Evolutionary conservation across 345 rosid genomes (phyloP), one percentile per base, ranked within the genome.

Genomic region (Dipteronia dyeriana): DNA sequence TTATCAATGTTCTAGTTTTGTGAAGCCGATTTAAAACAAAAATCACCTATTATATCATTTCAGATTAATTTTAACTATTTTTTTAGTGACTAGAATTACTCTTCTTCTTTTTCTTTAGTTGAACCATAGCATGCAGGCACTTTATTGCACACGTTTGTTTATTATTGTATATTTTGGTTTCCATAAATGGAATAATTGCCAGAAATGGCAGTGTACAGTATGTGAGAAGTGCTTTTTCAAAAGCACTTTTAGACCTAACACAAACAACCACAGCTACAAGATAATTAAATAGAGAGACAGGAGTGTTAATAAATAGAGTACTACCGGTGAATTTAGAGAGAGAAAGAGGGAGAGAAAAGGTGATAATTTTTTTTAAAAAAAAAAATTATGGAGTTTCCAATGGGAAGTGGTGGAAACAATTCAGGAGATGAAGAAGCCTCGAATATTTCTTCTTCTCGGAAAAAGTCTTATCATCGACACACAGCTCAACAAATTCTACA

Each of bases 401-500:
- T 69, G 66, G 84, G 79, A n/a, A 39, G 59, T 70, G 73, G 69
- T 53, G 87, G 83, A 59, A 59, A 59, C 57, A 72, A 75, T 77
- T 80, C 84, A 25, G 76, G 84, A 67, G 87, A 85, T 67, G 92
- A 84, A 43, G 79, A 71, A 19, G 10, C 73, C 71, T 74, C 76
- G 0, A 43, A 63, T 59, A 34, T 3, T 4, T 20, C 25, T 59
- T 59, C 26, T 60, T 49, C 80, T 38, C 7, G 43, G 65, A 80
- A 20, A 59, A 86, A 75, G 73, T 39, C n/a, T 1, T 81, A 79
- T 68, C 88, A 80, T 77, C 94, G 98, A 60, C 98, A 91, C 57
- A 78, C 84, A n/a, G 0, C 82, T 70, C 68, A 79, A 0, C 94
- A 93, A 66, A 88, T 84, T 47, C 83, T 84, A 20, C 51, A 3